Evolutionary conservation across 1,139 yeast genomes (phyloP), one percentile per base, ranked within the genome.

Genomic region (Magnusiomyces suaveolens): DNA sequence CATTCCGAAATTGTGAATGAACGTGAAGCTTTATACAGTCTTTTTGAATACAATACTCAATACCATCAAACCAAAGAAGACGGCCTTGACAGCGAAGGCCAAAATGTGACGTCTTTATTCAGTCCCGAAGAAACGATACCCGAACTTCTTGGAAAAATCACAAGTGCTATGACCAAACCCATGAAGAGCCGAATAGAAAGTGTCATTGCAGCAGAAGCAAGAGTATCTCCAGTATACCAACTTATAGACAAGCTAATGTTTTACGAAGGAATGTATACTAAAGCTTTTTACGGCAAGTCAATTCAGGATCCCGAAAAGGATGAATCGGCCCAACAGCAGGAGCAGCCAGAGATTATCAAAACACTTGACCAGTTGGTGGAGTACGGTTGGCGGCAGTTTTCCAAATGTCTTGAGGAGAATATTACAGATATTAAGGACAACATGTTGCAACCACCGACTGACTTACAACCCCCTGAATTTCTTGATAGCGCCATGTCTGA

Each of bases 1-100:
- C 97, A 94, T 65, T 80, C 94, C 0, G 78, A 88, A n/a, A 83
- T 90, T 39, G 95, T 89, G 3, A 87, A 87, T 67, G 98, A 94
- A 67, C 77, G 82, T 43, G 98, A 94, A 65, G 76, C 84, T 41
- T 76, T 92, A 18, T 76, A 77, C 6, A 76, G 78, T 12, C 64
- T 84, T 54, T 76, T 84, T 57, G 41, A 46, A 75, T 46, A 29
- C 75, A 48, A 71, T 74, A 49, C 72, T 70, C 46, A 64, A 67
- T 20, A 64, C 66, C 12, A 72, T 73, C 54, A 62, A 54, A 58
- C 67, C 60, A 61, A 61, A 53, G 60, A 26, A 2, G 8, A 26
- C 3, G 41, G n/a, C 24, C 10, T 12, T 12, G 58, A 53, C 20
- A 59, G 60, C 26, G 69, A 66, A 14, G 50, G 41, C 23, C 44